phyloP scores from a whole-genome alignment of 768 basidiomycete species.

The Boletus huronensis region DNA sequence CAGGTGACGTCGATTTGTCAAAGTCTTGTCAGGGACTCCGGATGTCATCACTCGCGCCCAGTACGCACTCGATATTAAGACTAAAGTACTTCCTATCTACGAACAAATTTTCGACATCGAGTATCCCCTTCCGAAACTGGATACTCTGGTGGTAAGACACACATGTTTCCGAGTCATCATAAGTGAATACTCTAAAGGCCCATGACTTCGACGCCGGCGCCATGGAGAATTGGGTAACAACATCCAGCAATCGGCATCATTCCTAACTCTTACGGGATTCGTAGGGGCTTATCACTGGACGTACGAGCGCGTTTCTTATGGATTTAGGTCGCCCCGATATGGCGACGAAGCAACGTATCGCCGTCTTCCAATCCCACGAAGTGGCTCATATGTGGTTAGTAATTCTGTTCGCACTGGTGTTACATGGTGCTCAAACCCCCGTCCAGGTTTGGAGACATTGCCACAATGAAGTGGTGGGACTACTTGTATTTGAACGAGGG shows the following conservation, averaged over 20 bases:
- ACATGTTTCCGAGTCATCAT: not conserved
- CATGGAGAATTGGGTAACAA: constrained; percentile 84
- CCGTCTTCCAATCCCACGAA: constrained; percentile 79
- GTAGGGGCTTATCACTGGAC: constrained; percentile 82
- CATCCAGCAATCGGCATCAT: not conserved
- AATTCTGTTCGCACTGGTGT: not conserved
- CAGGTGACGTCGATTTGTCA: not conserved
- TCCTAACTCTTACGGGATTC: constrained; percentile 1
- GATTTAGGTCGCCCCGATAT: constrained; percentile 75
- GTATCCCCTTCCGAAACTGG: constrained; percentile 91
- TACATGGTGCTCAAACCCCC: constrained; percentile 9
- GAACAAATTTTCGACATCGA: constrained; percentile 90
- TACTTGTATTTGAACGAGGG: constrained; percentile 84
- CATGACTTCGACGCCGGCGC: constrained; percentile 88
- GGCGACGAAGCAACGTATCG: constrained; percentile 74
- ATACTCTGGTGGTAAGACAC: constrained; percentile 73
- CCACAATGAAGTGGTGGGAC: constrained; percentile 93
- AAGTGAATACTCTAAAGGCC: constrained; percentile 39
- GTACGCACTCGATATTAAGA: constrained; percentile 86
- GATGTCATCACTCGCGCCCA: constrained; percentile 81
- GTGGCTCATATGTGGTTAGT: constrained; percentile 77
- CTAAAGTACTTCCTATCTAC: constrained; percentile 79
- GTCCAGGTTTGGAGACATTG: constrained; percentile 82
- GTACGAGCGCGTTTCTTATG: constrained; percentile 76
- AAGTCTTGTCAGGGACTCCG: constrained; percentile 54